Conservation (phyloP, 164 flowering plant species). For the Aristolochia fimbriata region DNA sequence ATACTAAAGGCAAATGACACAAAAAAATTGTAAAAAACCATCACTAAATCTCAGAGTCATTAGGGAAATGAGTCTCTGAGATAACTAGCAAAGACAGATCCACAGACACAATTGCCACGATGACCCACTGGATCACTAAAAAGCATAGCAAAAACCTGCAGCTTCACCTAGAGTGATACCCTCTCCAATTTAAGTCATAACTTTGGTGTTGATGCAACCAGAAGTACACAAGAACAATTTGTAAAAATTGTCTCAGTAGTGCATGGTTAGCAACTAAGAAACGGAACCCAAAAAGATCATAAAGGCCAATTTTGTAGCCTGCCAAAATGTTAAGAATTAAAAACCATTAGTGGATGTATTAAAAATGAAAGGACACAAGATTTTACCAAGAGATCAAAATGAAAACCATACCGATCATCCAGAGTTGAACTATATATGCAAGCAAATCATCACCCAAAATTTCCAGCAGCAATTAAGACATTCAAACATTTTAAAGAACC, state of each 20-base stretch:
- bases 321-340: conserved; percentile 58
- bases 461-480: conserved; percentile 42
- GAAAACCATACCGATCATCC: conserved; percentile 16
- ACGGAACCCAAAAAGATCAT: conserved; percentile 41
- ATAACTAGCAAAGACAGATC: not conserved
- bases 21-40: too few species aligned
- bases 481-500: conserved; percentile 29
- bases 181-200: conserved; percentile 7
- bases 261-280: conserved; percentile 31
- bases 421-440: conserved; percentile 16
- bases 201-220: conserved; percentile 8
- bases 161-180: conserved; percentile 9
- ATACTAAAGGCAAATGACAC: too few species aligned
- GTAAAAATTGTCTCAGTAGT: conserved; percentile 18
- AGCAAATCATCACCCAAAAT: conserved; percentile 18
- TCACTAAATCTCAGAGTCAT: not conserved
- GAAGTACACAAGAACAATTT: conserved; percentile 21
- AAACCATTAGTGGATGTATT: conserved; percentile 11
- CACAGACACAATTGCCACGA: not conserved
- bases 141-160: conserved; percentile 9
- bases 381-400: conserved; percentile 11
- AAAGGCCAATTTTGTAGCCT: conserved; percentile 40
- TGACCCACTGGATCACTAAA: conserved; percentile 7
- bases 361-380: conserved; percentile 11
- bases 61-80: not conserved